Percentiles rank a stretch among this genome's conserved stretches.
Conservation (phyloP, 768 basidiomycete species). For the Serendipita sp. region DNA sequence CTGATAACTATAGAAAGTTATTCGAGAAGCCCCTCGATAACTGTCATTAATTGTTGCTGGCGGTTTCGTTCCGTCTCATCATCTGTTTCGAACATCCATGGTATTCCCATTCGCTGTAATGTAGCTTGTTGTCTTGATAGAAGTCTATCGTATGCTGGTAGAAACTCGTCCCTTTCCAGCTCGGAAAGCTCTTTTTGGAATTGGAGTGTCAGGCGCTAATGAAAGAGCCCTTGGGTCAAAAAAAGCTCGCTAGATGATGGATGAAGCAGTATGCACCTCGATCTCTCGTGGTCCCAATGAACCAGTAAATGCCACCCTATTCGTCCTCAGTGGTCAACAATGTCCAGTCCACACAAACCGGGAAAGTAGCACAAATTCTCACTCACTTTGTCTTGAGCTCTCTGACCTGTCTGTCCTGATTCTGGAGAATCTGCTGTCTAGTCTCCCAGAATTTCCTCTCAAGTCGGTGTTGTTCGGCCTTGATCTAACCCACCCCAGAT, state of each 20-base stretch:
- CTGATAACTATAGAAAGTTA: too few relatives aligned
- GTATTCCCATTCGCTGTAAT: conserved; percentile 44
- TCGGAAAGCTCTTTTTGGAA: conserved; percentile 50
- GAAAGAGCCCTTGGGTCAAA: neutral
- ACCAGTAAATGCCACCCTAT: neutral
- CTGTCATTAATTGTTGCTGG: conserved; percentile 54
- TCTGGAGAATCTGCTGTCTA: conserved; percentile 40
- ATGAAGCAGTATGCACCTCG: neutral
- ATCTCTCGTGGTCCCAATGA: neutral
- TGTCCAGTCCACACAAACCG: conserved; percentile 26
- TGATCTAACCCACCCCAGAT: conserved; percentile 32
- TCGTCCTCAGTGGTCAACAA: conserved; percentile 22
- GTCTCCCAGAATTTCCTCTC: conserved; percentile 57
- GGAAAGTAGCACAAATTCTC: neutral
- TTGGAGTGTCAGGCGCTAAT: conserved; percentile 46
- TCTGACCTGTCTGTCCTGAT: conserved; percentile 57
- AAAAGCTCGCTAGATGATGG: neutral
- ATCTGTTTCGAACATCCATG: conserved; percentile 50
- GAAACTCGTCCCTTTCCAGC: conserved; percentile 53
- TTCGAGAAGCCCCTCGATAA: conserved; percentile 40
- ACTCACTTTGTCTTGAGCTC: conserved; percentile 49
- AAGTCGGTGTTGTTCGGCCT: conserved; percentile 49
- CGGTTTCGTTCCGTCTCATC: conserved; percentile 37
- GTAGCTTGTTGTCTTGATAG: conserved; percentile 49
- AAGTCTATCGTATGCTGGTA: conserved; percentile 67